phyloP scores from a whole-genome alignment of 305 asterid genomes.

The Ilex paraguariensis region DNA sequence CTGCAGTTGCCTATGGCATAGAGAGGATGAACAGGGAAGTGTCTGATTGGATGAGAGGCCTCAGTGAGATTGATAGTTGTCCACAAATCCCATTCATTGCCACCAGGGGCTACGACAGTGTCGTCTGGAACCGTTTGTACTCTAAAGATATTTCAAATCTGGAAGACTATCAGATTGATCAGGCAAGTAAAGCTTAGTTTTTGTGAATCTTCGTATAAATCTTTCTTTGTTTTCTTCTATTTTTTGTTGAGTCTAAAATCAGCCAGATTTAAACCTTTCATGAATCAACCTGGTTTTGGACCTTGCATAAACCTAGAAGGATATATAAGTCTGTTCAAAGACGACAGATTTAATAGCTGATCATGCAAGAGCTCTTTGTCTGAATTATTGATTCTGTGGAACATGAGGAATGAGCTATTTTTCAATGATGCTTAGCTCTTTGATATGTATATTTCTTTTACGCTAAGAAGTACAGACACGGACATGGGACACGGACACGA shows the following conservation, averaged over 20 bases:
- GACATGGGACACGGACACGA: too few relatives aligned
- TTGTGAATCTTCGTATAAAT: too few relatives aligned
- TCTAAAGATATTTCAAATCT: constrained; percentile 61
- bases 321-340: too few relatives aligned
- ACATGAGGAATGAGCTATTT: too few relatives aligned
- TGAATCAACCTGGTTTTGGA: not conserved
- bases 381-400: not conserved
- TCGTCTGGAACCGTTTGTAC: constrained; percentile 94
- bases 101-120: constrained; percentile 90
- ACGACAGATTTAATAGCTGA: not conserved
- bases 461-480: too few relatives aligned
- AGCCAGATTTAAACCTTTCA: not conserved
- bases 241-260: not conserved
- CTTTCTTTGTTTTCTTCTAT: not conserved
- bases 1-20: constrained; percentile 81
- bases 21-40: constrained; percentile 83
- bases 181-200: constrained; percentile 25
- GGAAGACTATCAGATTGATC: constrained; percentile 59
- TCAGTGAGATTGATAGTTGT: constrained; percentile 31
- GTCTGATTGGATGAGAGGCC: constrained; percentile 86
- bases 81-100: constrained; percentile 71
- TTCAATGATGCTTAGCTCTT: too few relatives aligned
- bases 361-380: not conserved
- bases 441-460: too few relatives aligned
- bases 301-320: not conserved